Percentiles rank a stretch among this genome's conserved stretches.
Evolutionary conservation across 2,329 filamentous ascomycete genomes (phyloP).

Genomic region (Aspergillus phoenicis): DNA sequence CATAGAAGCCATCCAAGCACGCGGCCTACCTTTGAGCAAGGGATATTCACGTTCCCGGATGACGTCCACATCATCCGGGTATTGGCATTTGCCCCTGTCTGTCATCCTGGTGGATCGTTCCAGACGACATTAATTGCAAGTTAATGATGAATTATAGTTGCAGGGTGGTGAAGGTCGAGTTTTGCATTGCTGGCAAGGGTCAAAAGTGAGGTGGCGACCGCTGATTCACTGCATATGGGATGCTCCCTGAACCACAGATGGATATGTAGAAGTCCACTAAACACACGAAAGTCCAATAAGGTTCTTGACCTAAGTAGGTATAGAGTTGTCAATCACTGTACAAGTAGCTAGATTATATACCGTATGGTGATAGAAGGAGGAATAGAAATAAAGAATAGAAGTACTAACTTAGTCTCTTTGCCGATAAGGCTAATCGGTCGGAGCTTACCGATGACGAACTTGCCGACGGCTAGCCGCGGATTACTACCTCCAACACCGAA

Average conservation of each 20-base stretch:
- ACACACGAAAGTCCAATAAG: neutral
- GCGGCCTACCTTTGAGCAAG: constrained; percentile 39
- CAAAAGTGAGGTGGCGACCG: constrained; percentile 6
- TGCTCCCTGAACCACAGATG: neutral
- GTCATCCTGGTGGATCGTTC: neutral
- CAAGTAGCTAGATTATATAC: neutral
- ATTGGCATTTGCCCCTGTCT: constrained; percentile 27
- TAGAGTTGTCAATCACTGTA: neutral
- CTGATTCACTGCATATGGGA: neutral
- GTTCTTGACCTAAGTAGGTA: too few species aligned
- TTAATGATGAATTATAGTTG: neutral
- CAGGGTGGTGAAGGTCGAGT: neutral
- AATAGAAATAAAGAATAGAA: neutral
- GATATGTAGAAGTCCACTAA: neutral
- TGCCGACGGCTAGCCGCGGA: neutral
- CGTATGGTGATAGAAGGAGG: neutral
- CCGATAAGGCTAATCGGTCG: constrained; percentile 18
- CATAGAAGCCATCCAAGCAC: neutral
- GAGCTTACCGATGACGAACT: constrained; percentile 26
- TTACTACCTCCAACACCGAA: neutral
- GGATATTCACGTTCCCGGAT: constrained; percentile 55
- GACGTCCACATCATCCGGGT: constrained; percentile 50
- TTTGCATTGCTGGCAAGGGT: neutral
- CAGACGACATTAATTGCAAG: neutral
- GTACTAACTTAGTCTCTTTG: neutral